Conservation (phyloP, 2,329 filamentous ascomycete genomes). For the Aspergillus sp. region DNA sequence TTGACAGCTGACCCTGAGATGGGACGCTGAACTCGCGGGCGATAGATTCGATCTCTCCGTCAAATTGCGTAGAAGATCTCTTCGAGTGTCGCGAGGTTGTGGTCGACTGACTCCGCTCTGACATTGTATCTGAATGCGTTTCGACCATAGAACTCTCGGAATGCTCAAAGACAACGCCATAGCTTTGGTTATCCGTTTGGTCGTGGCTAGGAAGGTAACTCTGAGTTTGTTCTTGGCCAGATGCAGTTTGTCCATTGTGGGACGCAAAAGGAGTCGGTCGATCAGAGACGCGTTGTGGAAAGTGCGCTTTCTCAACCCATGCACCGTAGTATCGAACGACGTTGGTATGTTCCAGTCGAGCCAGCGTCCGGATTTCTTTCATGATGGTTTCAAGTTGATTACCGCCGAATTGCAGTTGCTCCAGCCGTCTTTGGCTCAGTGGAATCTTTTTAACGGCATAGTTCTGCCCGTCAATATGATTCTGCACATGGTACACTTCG, state of each 20-base stretch:
- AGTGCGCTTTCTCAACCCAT: conserved; percentile 52
- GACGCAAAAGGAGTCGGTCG: conserved; percentile 2
- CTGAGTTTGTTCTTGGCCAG: conserved; percentile 11
- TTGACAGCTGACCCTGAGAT: conserved; percentile 27
- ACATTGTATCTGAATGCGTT: conserved; percentile 13
- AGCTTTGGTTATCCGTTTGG: conserved; percentile 21
- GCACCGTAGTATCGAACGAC: conserved; percentile 60
- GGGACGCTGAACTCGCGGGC: conserved; percentile 33
- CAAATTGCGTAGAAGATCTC: conserved; percentile 33
- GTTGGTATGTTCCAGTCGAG: conserved; percentile 57
- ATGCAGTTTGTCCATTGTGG: conserved; percentile 9
- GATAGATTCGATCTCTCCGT: conserved; percentile 46
- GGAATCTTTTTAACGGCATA: conserved; percentile 64
- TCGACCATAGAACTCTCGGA: conserved; percentile 24
- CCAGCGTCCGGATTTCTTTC: conserved; percentile 56
- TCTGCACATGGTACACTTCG: conserved; percentile 55
- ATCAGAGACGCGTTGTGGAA: conserved; percentile 8
- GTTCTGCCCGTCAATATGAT: conserved; percentile 54
- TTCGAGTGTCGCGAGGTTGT: conserved; percentile 36
- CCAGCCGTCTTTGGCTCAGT: conserved; percentile 47
- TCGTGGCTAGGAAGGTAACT: conserved; percentile 11
- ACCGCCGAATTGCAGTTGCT: conserved; percentile 46
- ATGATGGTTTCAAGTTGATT: conserved; percentile 52
- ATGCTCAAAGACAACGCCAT: conserved; percentile 37
- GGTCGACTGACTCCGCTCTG: conserved; percentile 30